A percentile compares a stretch with the other conserved stretches of the same genome.
phyloP scores from a whole-genome alignment of 164 flowering plant genomes.

The Vitis vinifera region DNA sequence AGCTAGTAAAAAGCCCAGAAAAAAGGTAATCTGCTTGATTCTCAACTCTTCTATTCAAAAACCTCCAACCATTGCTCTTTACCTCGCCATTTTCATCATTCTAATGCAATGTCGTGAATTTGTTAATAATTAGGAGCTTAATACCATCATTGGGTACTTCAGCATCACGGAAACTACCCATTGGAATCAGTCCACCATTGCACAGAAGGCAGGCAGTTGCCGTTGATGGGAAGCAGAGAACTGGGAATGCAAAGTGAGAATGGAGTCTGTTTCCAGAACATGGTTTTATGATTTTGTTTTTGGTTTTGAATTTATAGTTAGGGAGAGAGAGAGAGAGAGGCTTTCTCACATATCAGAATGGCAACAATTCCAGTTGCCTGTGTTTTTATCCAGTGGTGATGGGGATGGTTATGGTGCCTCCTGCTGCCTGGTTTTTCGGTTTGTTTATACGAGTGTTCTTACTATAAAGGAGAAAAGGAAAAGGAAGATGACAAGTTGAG shows the following conservation, averaged over 20 bases:
- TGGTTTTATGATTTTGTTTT: not conserved
- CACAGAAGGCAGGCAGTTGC: conserved; percentile 23
- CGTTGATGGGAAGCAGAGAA: conserved; percentile 37
- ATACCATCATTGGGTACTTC: conserved; percentile 46
- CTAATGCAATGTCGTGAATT: not conserved
- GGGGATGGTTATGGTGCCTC: not conserved
- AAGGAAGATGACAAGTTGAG: not conserved
- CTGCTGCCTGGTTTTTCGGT: not conserved
- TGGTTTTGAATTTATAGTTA: conserved; percentile 12
- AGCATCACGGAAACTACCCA: conserved; percentile 31
- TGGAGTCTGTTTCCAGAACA: not conserved
- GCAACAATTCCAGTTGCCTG: conserved; percentile 14
- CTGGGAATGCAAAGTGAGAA: conserved; percentile 22
- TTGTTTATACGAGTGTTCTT: conserved; percentile 14
- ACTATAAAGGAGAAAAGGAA: not conserved
- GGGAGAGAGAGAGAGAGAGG: conserved; percentile 7
- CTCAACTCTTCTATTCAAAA: not conserved
- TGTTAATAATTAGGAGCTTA: conserved; percentile 29
- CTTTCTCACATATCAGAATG: conserved; percentile 2
- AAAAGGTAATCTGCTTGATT: conserved; percentile 25
- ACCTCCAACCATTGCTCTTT: not conserved
- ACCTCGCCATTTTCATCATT: not conserved
- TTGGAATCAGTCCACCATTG: conserved; percentile 26
- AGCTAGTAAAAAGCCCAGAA: conserved; percentile 32
- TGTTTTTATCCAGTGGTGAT: conserved; percentile 7